Evolutionary conservation across 2,329 filamentous ascomycete species (phyloP).

Genomic region (Hyphodiscus sp.): DNA sequence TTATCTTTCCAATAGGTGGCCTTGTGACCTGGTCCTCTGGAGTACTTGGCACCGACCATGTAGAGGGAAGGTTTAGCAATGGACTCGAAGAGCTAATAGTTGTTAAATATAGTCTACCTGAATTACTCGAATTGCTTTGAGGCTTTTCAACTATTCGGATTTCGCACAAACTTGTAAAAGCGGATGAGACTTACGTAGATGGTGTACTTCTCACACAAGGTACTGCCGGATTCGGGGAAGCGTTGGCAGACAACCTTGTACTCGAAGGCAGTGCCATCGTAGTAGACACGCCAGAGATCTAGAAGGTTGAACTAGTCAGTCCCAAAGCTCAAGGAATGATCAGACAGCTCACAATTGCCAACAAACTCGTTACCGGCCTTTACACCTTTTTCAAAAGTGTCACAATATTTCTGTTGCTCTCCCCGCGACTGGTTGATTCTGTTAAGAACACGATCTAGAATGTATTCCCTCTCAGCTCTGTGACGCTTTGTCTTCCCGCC

Average conservation of each 20-base stretch:
- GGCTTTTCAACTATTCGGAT: neutral
- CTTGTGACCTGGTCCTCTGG: slow-evolving; percentile 29
- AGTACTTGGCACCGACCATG: slow-evolving; percentile 46
- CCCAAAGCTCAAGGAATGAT: neutral
- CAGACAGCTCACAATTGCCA: slow-evolving; percentile 40
- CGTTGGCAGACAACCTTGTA: slow-evolving; percentile 59
- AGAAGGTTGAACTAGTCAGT: neutral
- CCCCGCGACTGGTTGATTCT: slow-evolving; percentile 30
- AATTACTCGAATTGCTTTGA: neutral
- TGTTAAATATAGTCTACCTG: neutral
- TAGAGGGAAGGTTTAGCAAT: slow-evolving; percentile 53
- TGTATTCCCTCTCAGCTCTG: slow-evolving; percentile 13
- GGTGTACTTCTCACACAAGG: slow-evolving; percentile 50
- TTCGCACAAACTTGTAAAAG: neutral
- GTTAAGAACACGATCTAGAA: slow-evolving; percentile 16
- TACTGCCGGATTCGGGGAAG: slow-evolving; percentile 36
- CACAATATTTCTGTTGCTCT: slow-evolving; percentile 33
- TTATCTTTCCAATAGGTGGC: slow-evolving; percentile 32
- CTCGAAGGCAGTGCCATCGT: slow-evolving; percentile 53
- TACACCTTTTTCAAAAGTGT: slow-evolving; percentile 29
- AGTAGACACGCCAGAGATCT: slow-evolving; percentile 61
- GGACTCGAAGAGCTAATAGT: slow-evolving; percentile 61
- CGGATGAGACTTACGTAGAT: slow-evolving; percentile 45
- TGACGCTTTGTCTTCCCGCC: slow-evolving; percentile 28
- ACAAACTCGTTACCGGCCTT: slow-evolving; percentile 37